phyloP scores from a whole-genome alignment of 768 basidiomycete genomes.

The Rhodosporidiobolus odoratus region DNA sequence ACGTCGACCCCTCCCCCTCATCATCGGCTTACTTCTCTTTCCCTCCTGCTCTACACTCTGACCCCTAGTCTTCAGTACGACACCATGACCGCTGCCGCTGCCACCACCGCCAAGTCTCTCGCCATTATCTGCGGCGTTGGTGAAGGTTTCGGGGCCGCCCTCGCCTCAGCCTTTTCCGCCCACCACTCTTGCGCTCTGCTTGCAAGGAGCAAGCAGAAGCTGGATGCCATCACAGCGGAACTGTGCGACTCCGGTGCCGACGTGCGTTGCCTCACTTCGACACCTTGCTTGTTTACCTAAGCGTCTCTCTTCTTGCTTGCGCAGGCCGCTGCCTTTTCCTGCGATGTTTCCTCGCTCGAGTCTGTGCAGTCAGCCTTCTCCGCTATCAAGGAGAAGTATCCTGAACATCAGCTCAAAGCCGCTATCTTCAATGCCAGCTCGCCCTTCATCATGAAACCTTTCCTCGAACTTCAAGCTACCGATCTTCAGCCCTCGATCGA shows the following conservation, averaged over 20 bases:
- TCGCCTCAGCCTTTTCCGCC: constrained; percentile 32
- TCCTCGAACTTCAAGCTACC: constrained; percentile 38
- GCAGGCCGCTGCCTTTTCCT: constrained; percentile 36
- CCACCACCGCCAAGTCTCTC: constrained; percentile 8
- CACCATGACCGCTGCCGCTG: background rate
- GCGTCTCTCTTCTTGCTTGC: background rate
- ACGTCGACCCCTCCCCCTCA: background rate
- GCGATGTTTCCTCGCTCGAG: constrained; percentile 24
- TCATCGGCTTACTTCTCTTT: background rate
- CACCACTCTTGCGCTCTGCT: constrained; percentile 41
- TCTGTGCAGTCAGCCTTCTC: constrained; percentile 34
- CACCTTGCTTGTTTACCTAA: background rate
- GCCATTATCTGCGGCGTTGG: constrained; percentile 30
- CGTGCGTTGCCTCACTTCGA: background rate
- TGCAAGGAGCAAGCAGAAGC: constrained; percentile 20
- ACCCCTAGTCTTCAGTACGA: background rate
- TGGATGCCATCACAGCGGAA: constrained; percentile 5
- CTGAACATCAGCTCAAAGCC: constrained; percentile 15
- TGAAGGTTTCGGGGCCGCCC: constrained; percentile 24
- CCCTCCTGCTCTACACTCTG: background rate
- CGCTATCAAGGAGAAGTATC: constrained; percentile 28
- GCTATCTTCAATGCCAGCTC: constrained; percentile 41
- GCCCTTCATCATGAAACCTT: constrained; percentile 36
- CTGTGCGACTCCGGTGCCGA: constrained; percentile 6
- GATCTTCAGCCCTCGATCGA: constrained; percentile 26